Evolutionary conservation across 1,284 basidiomycete genomes (phyloP).

Genomic region (Dichomitus squalens): DNA sequence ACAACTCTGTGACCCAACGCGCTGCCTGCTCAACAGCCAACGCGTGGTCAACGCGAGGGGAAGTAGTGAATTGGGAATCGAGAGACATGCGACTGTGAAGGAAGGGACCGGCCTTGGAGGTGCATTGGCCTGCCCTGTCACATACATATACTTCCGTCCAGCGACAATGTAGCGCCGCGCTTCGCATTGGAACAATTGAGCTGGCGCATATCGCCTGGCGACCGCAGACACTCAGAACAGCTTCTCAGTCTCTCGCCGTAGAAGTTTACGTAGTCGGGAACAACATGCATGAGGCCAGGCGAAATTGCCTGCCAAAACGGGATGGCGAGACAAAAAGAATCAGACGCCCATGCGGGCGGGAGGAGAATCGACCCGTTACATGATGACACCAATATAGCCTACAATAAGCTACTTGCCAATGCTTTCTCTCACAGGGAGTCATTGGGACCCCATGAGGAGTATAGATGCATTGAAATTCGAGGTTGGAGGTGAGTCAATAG

Average conservation of each 20-base stretch:
- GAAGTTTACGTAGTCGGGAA: background rate
- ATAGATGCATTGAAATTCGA: too few species aligned
- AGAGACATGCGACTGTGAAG: slow-evolving; percentile 16
- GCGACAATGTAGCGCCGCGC: slow-evolving; percentile 7
- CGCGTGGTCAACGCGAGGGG: slow-evolving; percentile 12
- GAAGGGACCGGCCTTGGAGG: slow-evolving; percentile 21
- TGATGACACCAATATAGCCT: too few species aligned
- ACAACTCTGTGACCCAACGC: slow-evolving; percentile 10
- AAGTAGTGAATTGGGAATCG: slow-evolving; percentile 1
- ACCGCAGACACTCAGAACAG: background rate
- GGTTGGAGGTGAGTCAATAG: too few species aligned
- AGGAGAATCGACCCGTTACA: too few species aligned
- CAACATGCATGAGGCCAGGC: background rate
- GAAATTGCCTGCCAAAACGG: background rate
- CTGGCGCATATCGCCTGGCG: slow-evolving; percentile 3
- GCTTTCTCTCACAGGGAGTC: too few species aligned
- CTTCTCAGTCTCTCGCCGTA: background rate
- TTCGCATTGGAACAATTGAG: slow-evolving; percentile 17
- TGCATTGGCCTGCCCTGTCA: background rate
- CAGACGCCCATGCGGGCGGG: slow-evolving; percentile 1
- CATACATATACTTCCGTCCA: slow-evolving; percentile 14
- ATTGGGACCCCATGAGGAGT: too few species aligned
- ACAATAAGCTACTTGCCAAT: too few species aligned
- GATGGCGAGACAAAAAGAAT: slow-evolving; percentile 13
- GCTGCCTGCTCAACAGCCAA: slow-evolving; percentile 18